Base-by-base conservation (phyloP, 345 rosid species). In the Rhodamnia argentea region DNA sequence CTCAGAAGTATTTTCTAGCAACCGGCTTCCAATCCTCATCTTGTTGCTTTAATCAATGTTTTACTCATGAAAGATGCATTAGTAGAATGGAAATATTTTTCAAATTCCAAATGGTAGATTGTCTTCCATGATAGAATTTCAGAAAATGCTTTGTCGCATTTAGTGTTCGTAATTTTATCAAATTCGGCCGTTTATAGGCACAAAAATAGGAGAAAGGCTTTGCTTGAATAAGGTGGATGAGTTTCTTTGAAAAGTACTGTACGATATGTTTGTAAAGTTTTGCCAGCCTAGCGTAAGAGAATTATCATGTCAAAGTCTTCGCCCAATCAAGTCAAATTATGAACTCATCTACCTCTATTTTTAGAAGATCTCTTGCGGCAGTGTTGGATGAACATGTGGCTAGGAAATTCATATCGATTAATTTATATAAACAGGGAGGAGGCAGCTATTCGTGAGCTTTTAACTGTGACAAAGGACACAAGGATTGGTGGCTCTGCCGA, bases 361-460 rank as follows among this genome's bases (percentile, higher is more conserved):
- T 42, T 37, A 70, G 47, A 12, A 37, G 56, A 47, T 64, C 44
- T 84, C 75, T 50, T 84, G 22, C 0, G 26, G 58, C 26, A 83
- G 44, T 56, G 81, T 37, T 32, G 20, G 23, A 70, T 70, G 23
- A 24, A 23, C 59, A 29, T 5, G 82, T 75, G 56, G 15, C 84
- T 82, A 13, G 55, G 56, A 0, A 0, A n/a, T 26, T 82, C 60
- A 56, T 18, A 75, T 56, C 13, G 2, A 20, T 83, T 83, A 60
- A 37, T 60, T 53, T 50, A 16, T 26, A 10, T 57, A 83, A 90
- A 52, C 87, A 97, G 99, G 98, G 99, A 97, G 92, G 93, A 93
- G 91, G 98, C 94, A 81, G 99, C 99, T 76, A 96, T 96, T 84
- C 88, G 86, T 64, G 95, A 95, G 87, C 93, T 97, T 76, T 86